These are phyloP conservation scores for Tylopilus plumbeoviolaceoides DNA, from an alignment of 768 basidiomycete species.

Conservation along the genomic window DNA sequence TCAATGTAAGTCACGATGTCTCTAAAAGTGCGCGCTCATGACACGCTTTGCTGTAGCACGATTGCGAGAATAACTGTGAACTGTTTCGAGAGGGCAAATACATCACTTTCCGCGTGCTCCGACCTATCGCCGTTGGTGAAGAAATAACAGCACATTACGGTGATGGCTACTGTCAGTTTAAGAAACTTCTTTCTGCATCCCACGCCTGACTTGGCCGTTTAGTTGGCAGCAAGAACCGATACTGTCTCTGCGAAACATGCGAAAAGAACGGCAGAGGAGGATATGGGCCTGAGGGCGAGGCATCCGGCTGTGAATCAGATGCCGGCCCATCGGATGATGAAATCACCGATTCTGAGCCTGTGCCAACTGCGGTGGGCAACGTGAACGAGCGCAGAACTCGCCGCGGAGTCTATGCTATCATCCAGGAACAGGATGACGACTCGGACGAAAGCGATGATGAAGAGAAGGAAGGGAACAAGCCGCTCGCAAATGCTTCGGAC, in stretches of 20 bases:
- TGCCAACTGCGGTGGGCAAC: slow-evolving; percentile 50
- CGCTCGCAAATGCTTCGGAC: slow-evolving; percentile 44
- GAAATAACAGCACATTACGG: slow-evolving; percentile 91
- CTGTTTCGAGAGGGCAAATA: slow-evolving; percentile 85
- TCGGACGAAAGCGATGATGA: slow-evolving; percentile 62
- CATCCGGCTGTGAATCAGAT: slow-evolving; percentile 44
- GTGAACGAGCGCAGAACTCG: slow-evolving; percentile 78
- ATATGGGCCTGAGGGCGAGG: slow-evolving; percentile 55
- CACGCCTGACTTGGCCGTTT: slow-evolving; percentile 28
- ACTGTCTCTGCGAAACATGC: slow-evolving; percentile 85
- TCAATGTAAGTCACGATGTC: slow-evolving; percentile 60
- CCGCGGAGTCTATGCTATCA: slow-evolving; percentile 74
- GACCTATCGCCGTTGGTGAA: slow-evolving; percentile 74
- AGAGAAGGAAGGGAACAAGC: slow-evolving; percentile 43
- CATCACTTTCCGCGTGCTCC: slow-evolving; percentile 83
- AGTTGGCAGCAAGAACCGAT: slow-evolving; percentile 67
- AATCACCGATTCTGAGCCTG: slow-evolving; percentile 39
- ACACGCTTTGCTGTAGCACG: slow-evolving; percentile 52
- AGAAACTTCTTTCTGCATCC: slow-evolving; percentile 18
- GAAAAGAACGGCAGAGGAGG: slow-evolving; percentile 73
- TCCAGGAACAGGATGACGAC: slow-evolving; percentile 54
- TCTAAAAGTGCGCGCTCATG: background rate
- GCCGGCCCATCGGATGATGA: slow-evolving; percentile 35
- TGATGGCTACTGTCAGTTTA: slow-evolving; percentile 79
- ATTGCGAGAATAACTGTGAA: slow-evolving; percentile 87